phyloP scores from a whole-genome alignment of 768 basidiomycete genomes.

The Hypsizygus marmoreus region DNA sequence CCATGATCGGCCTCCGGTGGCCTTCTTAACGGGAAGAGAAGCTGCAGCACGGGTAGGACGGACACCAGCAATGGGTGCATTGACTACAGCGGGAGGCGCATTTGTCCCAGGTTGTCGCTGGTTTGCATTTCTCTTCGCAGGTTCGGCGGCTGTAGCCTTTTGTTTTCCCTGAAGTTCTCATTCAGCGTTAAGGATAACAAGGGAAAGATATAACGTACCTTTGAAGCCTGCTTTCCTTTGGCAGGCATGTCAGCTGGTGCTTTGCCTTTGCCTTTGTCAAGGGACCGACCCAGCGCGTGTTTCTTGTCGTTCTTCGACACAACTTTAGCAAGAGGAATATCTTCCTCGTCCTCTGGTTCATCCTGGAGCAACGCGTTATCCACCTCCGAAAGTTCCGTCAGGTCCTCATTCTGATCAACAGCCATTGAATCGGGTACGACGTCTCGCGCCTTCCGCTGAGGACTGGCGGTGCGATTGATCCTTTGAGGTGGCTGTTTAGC shows the following conservation, averaged over 20 bases:
- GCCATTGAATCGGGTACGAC: constrained; percentile 28
- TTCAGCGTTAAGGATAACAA: too few species aligned
- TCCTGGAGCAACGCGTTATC: constrained; percentile 7
- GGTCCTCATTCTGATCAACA: constrained; percentile 23
- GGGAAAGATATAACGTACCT: too few species aligned
- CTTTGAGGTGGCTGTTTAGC: background rate
- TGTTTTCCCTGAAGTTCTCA: too few species aligned
- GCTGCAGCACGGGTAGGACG: constrained; percentile 8
- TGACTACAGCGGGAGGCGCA: too few species aligned
- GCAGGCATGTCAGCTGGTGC: background rate
- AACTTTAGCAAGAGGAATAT: constrained; percentile 44
- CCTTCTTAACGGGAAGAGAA: constrained; percentile 4
- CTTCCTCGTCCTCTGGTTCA: constrained; percentile 37
- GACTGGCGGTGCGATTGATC: background rate
- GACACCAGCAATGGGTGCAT: background rate
- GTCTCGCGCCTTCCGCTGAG: constrained; percentile 16
- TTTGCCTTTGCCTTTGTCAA: constrained; percentile 11
- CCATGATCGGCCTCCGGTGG: constrained; percentile 23
- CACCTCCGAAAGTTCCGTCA: background rate
- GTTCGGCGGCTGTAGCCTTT: too few species aligned
- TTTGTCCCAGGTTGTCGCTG: too few species aligned
- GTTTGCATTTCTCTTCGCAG: background rate
- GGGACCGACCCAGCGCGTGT: constrained; percentile 5
- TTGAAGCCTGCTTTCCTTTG: too few species aligned
- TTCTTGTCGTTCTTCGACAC: constrained; percentile 22